phyloP scores from a whole-genome alignment of 2,329 filamentous ascomycete species.

The Aureobasidium pullulans region DNA sequence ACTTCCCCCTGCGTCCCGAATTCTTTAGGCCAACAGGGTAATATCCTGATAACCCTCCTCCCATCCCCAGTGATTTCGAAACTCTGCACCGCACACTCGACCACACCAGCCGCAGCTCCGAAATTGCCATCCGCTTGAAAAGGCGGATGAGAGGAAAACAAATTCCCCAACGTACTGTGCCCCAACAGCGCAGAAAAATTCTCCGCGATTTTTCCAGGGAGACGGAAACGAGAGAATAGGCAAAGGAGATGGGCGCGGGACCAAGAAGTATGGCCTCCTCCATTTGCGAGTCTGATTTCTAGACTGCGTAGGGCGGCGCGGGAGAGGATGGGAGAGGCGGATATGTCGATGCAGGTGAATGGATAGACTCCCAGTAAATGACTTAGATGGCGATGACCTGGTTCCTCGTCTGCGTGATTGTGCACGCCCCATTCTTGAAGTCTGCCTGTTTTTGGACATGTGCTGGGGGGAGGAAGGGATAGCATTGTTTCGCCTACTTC shows the following conservation, averaged over 20 bases:
- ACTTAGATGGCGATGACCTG: background rate
- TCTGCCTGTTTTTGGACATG: background rate
- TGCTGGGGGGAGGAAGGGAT: background rate
- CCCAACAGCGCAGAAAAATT: background rate
- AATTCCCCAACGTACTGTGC: background rate
- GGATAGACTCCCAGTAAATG: background rate
- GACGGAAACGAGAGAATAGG: background rate
- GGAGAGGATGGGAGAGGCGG: background rate
- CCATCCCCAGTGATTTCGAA: background rate
- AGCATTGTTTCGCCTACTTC: background rate
- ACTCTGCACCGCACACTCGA: background rate
- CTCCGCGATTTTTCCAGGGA: background rate
- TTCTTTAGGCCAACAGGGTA: background rate
- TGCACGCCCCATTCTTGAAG: background rate
- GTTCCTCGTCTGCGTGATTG: background rate
- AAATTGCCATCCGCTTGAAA: conserved; percentile 8
- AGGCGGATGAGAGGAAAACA: background rate
- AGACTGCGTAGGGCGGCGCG: background rate
- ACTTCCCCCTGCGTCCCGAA: background rate
- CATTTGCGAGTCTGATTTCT: background rate
- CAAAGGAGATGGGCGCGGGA: background rate
- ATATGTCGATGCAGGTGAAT: background rate
- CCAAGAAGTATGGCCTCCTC: background rate
- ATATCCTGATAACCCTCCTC: background rate
- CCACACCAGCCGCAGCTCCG: background rate